Percentiles rank a stretch among this genome's conserved stretches.
Conservation (phyloP, 2,329 filamentous ascomycete genomes). For the Arthrobotrys sinensis region DNA sequence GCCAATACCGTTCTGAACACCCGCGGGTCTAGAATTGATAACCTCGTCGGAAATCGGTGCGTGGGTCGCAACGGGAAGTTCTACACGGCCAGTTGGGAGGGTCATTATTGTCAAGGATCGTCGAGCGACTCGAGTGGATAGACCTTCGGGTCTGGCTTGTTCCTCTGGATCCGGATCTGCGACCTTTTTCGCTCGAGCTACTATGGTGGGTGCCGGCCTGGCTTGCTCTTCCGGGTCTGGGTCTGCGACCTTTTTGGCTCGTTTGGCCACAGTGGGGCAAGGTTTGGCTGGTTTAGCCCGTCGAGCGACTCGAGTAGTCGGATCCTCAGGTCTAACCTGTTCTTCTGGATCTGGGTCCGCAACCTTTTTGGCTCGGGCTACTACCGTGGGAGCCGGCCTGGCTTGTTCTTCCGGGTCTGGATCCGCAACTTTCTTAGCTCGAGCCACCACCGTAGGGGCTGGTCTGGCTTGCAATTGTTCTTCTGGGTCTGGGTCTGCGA, state of each 20-base stretch:
- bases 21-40: conserved; percentile 17
- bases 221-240: conserved; percentile 8
- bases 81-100: background rate
- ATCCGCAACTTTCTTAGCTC: background rate
- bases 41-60: conserved; percentile 9
- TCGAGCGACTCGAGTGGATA: background rate
- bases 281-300: background rate
- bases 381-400: background rate
- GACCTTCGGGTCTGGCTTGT: background rate
- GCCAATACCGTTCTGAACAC: conserved; percentile 13
- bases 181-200: background rate
- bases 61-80: conserved; percentile 20
- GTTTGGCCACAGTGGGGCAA: background rate
- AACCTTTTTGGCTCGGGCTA: background rate
- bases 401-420: background rate
- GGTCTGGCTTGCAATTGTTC: background rate
- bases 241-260: background rate
- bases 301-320: background rate
- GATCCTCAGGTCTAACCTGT: background rate
- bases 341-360: conserved; percentile 1
- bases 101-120: background rate
- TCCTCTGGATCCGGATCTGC: conserved; percentile 6
- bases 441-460: no score
- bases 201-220: background rate
- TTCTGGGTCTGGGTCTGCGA: conserved; percentile 7